Base-by-base conservation (phyloP, 371 early-diverging fungal species). In the Mortierella sp. region DNA sequence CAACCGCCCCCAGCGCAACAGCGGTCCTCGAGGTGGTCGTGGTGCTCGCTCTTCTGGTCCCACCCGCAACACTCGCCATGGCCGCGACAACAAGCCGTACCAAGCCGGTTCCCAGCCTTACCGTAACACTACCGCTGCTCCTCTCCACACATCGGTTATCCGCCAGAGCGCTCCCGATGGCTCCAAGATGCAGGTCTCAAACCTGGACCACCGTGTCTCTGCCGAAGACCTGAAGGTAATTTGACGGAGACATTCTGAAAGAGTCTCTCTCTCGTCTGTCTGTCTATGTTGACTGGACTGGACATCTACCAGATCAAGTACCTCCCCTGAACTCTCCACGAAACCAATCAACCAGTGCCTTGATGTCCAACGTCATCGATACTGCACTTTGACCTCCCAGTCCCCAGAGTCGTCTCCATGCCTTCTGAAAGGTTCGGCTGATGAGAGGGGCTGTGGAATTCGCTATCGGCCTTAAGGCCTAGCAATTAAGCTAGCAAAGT, bases 201-300 rank as follows among this genome's bases (percentile, higher is more conserved):
- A 94, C 86, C 88, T 95, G 40, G 91, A 91, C 82, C 86, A 82
- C 57, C 87, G 78, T 61, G 94, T 95, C 49, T 88, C 92, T 35
- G 88, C 93, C 82, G 83, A 75, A 17, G 94, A 95, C 65, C 81
- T 91, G 65, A 84, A 86, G 76, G 88, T 85, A 81, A 74, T 85
- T 87, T 66, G 83, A 83, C 68, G 70, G 71, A 55, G 83, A 51
- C 61, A 68, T 37, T 42, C 56, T 64, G 53, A 53, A 26, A 53
- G 53, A 28, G 26, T 53, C 53, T 68, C 64, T n/a, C 63, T 28
- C 23, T 31, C 15, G 34, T 54, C 32, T n/a, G 54, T 35, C 45
- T 37, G 62, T 37, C 54, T 40, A 40, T 22, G 17, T 35, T 60
- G 60, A n/a, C 43, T 42, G 66, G 57, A 28, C 64, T 19, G 57